These are phyloP conservation scores for Benincasa hispida DNA, from an alignment of 306 rosid species.

Conservation along the genomic window DNA sequence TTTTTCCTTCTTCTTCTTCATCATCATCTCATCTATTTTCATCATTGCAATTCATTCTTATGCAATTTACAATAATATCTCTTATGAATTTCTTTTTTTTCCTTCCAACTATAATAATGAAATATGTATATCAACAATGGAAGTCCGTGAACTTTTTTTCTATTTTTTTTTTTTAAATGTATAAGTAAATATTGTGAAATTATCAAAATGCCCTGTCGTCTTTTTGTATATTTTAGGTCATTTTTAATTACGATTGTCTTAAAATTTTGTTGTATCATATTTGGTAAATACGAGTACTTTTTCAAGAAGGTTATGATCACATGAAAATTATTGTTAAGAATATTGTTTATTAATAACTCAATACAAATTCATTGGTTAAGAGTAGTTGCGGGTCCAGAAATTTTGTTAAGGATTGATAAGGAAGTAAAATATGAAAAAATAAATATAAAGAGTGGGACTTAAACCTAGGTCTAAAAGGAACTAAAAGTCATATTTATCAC, in stretches of 20 bases:
- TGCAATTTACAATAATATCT: constrained; percentile 34
- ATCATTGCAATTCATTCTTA: constrained; percentile 19
- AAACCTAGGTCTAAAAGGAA: no score
- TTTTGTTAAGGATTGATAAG: no score
- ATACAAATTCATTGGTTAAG: no score
- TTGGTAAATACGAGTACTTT: no score
- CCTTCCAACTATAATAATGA: neutral
- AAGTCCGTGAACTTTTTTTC: neutral
- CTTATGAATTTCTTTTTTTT: constrained; percentile 15
- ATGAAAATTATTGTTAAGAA: no score
- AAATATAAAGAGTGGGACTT: no score
- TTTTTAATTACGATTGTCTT: neutral
- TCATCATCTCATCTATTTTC: constrained; percentile 21
- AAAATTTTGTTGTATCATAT: neutral
- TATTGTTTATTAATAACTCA: no score
- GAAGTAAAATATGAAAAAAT: no score
- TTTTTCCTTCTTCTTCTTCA: constrained; percentile 11
- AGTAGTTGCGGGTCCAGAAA: no score
- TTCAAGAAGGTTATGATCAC: neutral
- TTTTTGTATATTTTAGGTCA: neutral
- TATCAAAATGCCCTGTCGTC: neutral
- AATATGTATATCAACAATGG: neutral
- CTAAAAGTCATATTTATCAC: no score
- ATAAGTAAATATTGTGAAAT: neutral
- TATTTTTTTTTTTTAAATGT: neutral